Conservation (phyloP, 2,329 filamentous ascomycete genomes). For the Penicillium sp. region DNA sequence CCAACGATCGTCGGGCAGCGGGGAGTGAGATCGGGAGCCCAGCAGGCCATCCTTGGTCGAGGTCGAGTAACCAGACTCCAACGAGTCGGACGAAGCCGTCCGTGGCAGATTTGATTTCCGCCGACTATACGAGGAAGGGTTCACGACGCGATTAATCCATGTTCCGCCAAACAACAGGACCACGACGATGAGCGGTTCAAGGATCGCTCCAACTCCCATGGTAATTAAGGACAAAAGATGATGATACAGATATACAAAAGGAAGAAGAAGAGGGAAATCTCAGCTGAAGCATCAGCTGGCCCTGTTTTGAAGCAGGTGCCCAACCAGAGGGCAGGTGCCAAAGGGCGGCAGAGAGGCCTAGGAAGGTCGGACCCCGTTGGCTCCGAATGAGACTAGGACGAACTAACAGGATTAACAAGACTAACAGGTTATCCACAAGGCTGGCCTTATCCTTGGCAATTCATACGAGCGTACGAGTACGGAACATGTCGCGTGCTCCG, state of each 20-base stretch:
- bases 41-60: conserved; percentile 39
- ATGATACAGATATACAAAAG: background rate
- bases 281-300: background rate
- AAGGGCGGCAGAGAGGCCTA: background rate
- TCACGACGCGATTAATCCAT: conserved; percentile 57
- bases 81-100: conserved; percentile 37
- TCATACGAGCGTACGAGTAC: too few species aligned
- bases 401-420: background rate
- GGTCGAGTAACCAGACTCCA: conserved; percentile 45
- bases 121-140: conserved; percentile 16
- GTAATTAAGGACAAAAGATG: background rate
- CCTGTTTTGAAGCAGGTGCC: background rate
- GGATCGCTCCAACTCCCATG: conserved; percentile 59
- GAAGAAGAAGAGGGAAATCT: background rate
- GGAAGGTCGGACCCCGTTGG: background rate
- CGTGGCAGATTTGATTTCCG: conserved; percentile 23
- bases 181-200: conserved; percentile 64
- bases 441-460: background rate
- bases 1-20: conserved; percentile 52
- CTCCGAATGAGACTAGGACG: background rate
- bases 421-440: background rate
- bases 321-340: conserved; percentile 4
- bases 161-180: conserved; percentile 62
- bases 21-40: conserved; percentile 32
- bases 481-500: background rate